These are phyloP conservation scores for Marchantia paleacea DNA, from an alignment of 225 moss, liverwort and hornwort genomes.

Conservation along the genomic window DNA sequence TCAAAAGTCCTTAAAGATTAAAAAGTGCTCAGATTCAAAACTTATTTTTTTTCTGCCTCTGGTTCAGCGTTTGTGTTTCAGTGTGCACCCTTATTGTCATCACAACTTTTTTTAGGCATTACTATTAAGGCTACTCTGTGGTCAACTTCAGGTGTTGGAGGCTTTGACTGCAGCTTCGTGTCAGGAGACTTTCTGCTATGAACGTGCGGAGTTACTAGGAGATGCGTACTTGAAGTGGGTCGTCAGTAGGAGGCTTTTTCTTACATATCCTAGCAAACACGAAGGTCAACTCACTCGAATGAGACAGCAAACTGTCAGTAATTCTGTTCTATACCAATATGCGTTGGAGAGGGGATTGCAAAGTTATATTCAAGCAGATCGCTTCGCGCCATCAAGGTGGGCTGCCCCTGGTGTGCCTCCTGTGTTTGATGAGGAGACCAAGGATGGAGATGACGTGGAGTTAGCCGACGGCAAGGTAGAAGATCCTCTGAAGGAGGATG, in stretches of 20 bases:
- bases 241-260: slow-evolving; percentile 88
- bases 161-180: slow-evolving; percentile 98
- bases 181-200: slow-evolving; percentile 98
- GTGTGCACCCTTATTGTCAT: background rate
- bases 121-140: too few species aligned
- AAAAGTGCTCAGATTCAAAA: too few species aligned
- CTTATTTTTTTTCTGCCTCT: too few species aligned
- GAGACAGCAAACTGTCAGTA: slow-evolving; percentile 99
- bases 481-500: slow-evolving; percentile 50
- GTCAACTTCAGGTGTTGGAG: slow-evolving; percentile 72
- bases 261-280: slow-evolving; percentile 91
- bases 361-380: slow-evolving; percentile 98
- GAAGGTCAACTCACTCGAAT: slow-evolving; percentile 97
- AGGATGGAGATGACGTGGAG: slow-evolving; percentile 71
- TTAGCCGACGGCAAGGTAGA: slow-evolving; percentile 42
- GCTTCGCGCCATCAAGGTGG: slow-evolving; percentile 98
- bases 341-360: slow-evolving; percentile 90
- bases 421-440: slow-evolving; percentile 94
- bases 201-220: slow-evolving; percentile 90
- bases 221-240: slow-evolving; percentile 99
- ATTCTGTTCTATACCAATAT: slow-evolving; percentile 91
- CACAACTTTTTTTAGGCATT: background rate
- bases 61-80: too few species aligned
- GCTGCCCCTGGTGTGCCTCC: slow-evolving; percentile 99
- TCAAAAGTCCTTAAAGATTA: too few species aligned